These are phyloP conservation scores for Fragaria iinumae DNA, from an alignment of 306 rosid genomes.

Conservation along the genomic window DNA sequence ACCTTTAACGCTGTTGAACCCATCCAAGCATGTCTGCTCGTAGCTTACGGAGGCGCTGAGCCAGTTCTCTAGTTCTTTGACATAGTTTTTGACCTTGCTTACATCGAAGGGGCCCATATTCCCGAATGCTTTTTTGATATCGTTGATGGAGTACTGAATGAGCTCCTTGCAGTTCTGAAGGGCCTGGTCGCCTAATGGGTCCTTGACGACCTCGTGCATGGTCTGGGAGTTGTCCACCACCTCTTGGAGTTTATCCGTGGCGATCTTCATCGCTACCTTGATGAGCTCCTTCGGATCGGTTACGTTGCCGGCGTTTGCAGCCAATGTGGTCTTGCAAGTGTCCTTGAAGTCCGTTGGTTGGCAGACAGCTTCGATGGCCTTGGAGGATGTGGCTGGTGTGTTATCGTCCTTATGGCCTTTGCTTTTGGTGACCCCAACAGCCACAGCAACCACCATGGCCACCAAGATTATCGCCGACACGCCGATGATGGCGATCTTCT, in stretches of 20 bases:
- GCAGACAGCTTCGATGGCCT: slow-evolving; percentile 44
- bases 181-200: slow-evolving; percentile 47
- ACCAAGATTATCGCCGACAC: slow-evolving; percentile 42
- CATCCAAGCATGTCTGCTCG: slow-evolving; percentile 64
- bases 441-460: slow-evolving; percentile 55
- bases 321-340: slow-evolving; percentile 44
- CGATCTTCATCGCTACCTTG: slow-evolving; percentile 35
- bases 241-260: slow-evolving; percentile 24
- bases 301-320: slow-evolving; percentile 4
- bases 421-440: slow-evolving; percentile 37
- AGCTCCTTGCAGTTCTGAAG: slow-evolving; percentile 59
- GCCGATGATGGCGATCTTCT: slow-evolving; percentile 41
- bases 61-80: slow-evolving; percentile 65
- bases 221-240: slow-evolving; percentile 36
- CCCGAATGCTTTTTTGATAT: slow-evolving; percentile 31
- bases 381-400: slow-evolving; percentile 15
- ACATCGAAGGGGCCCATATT: slow-evolving; percentile 40
- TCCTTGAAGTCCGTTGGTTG: slow-evolving; percentile 50
- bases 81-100: slow-evolving; percentile 29
- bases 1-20: slow-evolving; percentile 47
- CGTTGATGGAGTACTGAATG: slow-evolving; percentile 50
- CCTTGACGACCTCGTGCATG: slow-evolving; percentile 38
- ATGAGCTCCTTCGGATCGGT: slow-evolving; percentile 48
- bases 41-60: slow-evolving; percentile 52
- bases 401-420: too few relatives aligned